Conservation (phyloP, 306 rosid species). For the Senna tora region DNA sequence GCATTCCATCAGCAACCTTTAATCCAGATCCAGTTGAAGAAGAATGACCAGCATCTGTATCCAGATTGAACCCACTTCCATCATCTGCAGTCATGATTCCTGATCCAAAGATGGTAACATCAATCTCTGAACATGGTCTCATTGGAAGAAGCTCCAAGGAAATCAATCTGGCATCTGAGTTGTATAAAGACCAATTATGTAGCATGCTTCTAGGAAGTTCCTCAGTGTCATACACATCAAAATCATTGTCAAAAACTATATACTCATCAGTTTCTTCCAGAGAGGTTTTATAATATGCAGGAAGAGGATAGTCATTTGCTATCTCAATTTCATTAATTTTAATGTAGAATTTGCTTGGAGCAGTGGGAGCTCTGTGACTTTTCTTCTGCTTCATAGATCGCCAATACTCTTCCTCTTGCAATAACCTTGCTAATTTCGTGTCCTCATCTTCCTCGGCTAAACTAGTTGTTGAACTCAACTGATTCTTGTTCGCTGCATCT, state of each 20-base stretch:
- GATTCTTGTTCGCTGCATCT: constrained; percentile 41
- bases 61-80: constrained; percentile 85
- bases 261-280: constrained; percentile 77
- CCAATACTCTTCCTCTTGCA: constrained; percentile 93
- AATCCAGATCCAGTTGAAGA: constrained; percentile 58
- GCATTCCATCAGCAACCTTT: constrained; percentile 74
- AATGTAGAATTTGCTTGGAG: constrained; percentile 66
- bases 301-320: constrained; percentile 91
- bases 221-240: constrained; percentile 55
- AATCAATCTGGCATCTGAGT: constrained; percentile 83
- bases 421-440: constrained; percentile 68
- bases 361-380: constrained; percentile 47
- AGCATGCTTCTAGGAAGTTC: constrained; percentile 88
- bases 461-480: constrained; percentile 39
- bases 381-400: constrained; percentile 69
- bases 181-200: constrained; percentile 87
- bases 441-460: constrained; percentile 69
- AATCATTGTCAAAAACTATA: constrained; percentile 61
- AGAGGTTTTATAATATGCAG: constrained; percentile 81
- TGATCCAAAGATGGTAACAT: constrained; percentile 89
- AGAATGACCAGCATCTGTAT: constrained; percentile 63
- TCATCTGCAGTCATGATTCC: constrained; percentile 87
- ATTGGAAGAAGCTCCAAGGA: constrained; percentile 97
- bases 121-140: constrained; percentile 92
- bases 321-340: constrained; percentile 95